A percentile compares a stretch with the other conserved stretches of the same genome.
Evolutionary conservation across 169 alveolate genomes (phyloP).

Genomic region (Cryptosporidium xiaoi): DNA sequence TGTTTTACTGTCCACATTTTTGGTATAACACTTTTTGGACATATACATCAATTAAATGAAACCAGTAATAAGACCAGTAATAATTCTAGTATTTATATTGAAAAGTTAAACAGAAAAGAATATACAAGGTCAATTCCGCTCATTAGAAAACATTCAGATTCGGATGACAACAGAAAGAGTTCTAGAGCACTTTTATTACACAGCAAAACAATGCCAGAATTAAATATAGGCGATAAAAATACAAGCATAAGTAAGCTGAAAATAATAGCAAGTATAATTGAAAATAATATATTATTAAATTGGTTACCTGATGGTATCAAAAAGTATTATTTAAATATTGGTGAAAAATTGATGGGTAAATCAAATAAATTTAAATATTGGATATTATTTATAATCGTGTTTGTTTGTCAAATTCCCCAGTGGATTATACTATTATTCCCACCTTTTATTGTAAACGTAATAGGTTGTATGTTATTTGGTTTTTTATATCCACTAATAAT

Average conservation of each 20-base stretch:
- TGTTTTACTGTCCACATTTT: background rate
- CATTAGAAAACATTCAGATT: background rate
- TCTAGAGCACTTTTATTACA: conserved; percentile 24
- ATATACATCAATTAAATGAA: background rate
- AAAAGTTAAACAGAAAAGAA: conserved; percentile 6
- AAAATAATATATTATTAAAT: conserved; percentile 13
- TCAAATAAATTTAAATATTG: conserved; percentile 22
- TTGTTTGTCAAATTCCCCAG: conserved; percentile 58
- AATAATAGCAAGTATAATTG: conserved; percentile 10
- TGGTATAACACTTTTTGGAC: conserved; percentile 57
- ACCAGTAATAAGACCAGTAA: background rate
- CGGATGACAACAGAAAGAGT: background rate
- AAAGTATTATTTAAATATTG: conserved; percentile 10
- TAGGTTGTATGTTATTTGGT: conserved; percentile 66
- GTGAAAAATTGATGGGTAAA: conserved; percentile 21
- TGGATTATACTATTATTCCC: conserved; percentile 66
- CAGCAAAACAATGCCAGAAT: conserved; percentile 62
- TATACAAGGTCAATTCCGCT: conserved; percentile 26
- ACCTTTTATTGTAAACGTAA: conserved; percentile 41
- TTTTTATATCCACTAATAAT: conserved; percentile 43
- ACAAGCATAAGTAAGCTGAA: conserved; percentile 6
- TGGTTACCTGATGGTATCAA: conserved; percentile 59
- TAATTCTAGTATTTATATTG: background rate
- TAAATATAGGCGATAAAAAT: background rate
- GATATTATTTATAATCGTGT: conserved; percentile 19